A percentile compares a stretch with the other conserved stretches of the same genome.
Conservation (phyloP, 1,284 basidiomycete genomes). For the Malassezia sympodialis region DNA sequence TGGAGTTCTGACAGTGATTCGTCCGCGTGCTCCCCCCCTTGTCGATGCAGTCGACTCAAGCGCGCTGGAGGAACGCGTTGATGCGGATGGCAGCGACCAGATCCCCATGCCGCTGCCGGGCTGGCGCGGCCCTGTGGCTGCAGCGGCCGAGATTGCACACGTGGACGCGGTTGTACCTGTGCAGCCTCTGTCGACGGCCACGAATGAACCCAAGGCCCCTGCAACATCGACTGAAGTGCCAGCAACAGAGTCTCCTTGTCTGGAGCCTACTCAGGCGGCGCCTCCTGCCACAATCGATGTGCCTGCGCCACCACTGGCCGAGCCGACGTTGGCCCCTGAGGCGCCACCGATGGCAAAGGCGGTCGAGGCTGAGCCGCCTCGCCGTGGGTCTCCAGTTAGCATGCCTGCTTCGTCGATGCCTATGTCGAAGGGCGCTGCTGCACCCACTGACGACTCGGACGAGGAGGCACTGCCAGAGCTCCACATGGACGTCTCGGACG, state of each 20-base stretch:
- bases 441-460: constrained; percentile 15
- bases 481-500: constrained; percentile 26
- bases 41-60: constrained; percentile 10
- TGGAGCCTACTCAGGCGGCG: no score
- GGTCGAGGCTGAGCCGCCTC: not conserved
- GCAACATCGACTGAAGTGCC: not conserved
- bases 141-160: not conserved
- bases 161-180: not conserved
- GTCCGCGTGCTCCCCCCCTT: constrained; percentile 14
- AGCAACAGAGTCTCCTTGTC: no score
- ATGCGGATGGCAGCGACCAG: not conserved
- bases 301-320: no score
- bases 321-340: no score
- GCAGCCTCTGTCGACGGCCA: not conserved
- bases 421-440: not conserved
- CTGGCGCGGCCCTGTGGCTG: constrained; percentile 7
- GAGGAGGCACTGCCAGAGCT: constrained; percentile 31
- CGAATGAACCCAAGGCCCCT: not conserved
- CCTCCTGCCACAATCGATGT: no score
- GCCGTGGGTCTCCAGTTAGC: not conserved
- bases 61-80: constrained; percentile 6
- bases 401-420: not conserved
- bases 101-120: constrained; percentile 4
- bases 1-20: not conserved
- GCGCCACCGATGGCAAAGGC: not conserved